These are phyloP conservation scores for Talaromyces sp. DNA, from an alignment of 2,329 filamentous ascomycete genomes.

Conservation along the genomic window DNA sequence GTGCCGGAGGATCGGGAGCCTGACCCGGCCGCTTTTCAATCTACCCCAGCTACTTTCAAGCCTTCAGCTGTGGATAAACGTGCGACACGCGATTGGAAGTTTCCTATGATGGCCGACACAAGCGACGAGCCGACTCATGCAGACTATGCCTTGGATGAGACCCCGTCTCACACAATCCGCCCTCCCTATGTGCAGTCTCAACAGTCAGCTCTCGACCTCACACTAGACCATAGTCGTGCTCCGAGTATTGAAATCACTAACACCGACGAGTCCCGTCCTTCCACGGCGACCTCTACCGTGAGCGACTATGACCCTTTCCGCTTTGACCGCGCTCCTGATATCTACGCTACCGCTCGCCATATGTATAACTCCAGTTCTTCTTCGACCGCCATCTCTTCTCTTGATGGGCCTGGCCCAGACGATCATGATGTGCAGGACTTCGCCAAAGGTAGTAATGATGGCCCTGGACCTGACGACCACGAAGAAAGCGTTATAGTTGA, in stretches of 20 bases:
- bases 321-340: conserved; percentile 27
- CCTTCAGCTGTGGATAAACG: conserved; percentile 22
- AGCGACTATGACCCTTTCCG: conserved; percentile 41
- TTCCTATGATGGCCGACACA: conserved; percentile 38
- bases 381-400: conserved; percentile 31
- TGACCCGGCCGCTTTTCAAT: conserved; percentile 1
- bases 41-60: neutral
- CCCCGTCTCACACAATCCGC: conserved; percentile 28
- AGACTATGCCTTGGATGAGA: conserved; percentile 12
- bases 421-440: conserved; percentile 37
- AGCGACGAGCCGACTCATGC: conserved; percentile 1
- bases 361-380: conserved; percentile 45
- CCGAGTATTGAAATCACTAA: neutral
- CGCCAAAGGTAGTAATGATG: neutral
- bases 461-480: conserved; percentile 8
- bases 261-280: conserved; percentile 27
- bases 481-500: conserved; percentile 7
- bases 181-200: conserved; percentile 16
- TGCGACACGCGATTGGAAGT: conserved; percentile 51
- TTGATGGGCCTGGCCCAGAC: conserved; percentile 50
- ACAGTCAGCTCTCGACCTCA: conserved; percentile 12
- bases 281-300: conserved; percentile 30
- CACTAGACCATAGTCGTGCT: conserved; percentile 10
- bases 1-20: conserved; percentile 19
- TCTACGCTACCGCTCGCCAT: conserved; percentile 20